Evolutionary conservation across 2,329 filamentous ascomycete genomes (phyloP), one percentile per base, ranked within the genome.

Genomic region (Colletotrichum echinochloae): DNA sequence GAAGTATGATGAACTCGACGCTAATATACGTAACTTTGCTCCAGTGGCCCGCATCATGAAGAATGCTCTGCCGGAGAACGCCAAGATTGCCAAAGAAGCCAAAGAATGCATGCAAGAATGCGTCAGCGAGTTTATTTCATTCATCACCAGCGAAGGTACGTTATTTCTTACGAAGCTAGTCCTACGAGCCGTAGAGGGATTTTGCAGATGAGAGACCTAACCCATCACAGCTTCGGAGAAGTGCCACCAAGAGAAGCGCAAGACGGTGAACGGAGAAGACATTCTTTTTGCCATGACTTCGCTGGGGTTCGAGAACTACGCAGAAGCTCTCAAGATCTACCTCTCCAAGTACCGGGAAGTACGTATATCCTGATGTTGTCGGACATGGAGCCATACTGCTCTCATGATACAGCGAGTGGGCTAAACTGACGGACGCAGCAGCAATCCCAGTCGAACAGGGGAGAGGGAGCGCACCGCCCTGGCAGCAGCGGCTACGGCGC

Each of bases 31-130:
- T 79, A 96, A 96, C 84, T 94, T 94, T 89, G 92, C 90, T 83
- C 91, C 92, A 99, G 96, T 99, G 78, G 96, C 96, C 75, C 92
- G 96, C 67, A 98, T 99, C 82, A 99, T 99, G 96, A 99, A 99
- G 83, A 92, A 94, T 77, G 96, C 96, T 8, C 87, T 99, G 59
- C 96, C 96, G 61, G 96, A 99, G 75, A 99, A 99, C 79, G 96
- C 96, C 75, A 99, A 99, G 84, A 99, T 99, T 72, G 95, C 95
- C 71, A 99, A 99, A 81, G 96, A 99, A 81, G 96, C 96, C 66
- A 99, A 99, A 82, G 96, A 99, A 81, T 99, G 96, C 84, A 98
- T 99, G 96, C 96, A 99, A 82, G 96, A 99, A 83, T 99, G 96
- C 79, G 96, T 99, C 70, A 98, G 95, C 90, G 96, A 99, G 84